Evolutionary conservation across 2,329 filamentous ascomycete species (phyloP).

Genomic region (Alternaria viburni): DNA sequence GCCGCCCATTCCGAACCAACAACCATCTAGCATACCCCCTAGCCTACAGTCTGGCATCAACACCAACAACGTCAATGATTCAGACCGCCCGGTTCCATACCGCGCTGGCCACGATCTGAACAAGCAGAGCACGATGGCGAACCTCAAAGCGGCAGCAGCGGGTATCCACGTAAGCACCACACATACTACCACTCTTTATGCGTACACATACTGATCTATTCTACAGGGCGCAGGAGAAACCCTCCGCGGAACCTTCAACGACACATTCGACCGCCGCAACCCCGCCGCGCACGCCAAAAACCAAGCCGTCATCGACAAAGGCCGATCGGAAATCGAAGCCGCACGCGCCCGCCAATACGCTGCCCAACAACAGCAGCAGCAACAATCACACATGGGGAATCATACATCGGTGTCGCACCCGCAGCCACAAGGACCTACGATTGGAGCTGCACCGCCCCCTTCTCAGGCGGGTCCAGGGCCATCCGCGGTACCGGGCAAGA

Average conservation of each 20-base stretch:
- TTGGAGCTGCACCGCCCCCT: background rate
- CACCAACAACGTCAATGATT: conserved; percentile 13
- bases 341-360: conserved; percentile 16
- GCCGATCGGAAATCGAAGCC: conserved; percentile 41
- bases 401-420: conserved; percentile 3
- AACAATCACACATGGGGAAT: conserved; percentile 10
- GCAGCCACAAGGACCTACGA: background rate
- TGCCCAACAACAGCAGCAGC: background rate
- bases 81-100: conserved; percentile 29
- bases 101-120: conserved; percentile 29
- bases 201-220: conserved; percentile 3
- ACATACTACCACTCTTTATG: background rate
- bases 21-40: background rate
- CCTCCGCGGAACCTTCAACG: conserved; percentile 44
- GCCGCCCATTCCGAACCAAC: conserved; percentile 8
- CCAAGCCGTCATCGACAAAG: conserved; percentile 39
- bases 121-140: conserved; percentile 40
- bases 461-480: background rate
- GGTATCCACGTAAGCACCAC: conserved; percentile 43
- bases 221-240: conserved; percentile 44
- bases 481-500: conserved; percentile 13
- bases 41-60: conserved; percentile 8
- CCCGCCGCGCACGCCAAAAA: conserved; percentile 41
- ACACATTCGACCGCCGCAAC: conserved; percentile 40
- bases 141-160: conserved; percentile 42